Evolutionary conservation across 208 protist genomes (phyloP), one percentile per base, ranked within the genome.

Genomic region (Jaenimonas drosophilae): DNA sequence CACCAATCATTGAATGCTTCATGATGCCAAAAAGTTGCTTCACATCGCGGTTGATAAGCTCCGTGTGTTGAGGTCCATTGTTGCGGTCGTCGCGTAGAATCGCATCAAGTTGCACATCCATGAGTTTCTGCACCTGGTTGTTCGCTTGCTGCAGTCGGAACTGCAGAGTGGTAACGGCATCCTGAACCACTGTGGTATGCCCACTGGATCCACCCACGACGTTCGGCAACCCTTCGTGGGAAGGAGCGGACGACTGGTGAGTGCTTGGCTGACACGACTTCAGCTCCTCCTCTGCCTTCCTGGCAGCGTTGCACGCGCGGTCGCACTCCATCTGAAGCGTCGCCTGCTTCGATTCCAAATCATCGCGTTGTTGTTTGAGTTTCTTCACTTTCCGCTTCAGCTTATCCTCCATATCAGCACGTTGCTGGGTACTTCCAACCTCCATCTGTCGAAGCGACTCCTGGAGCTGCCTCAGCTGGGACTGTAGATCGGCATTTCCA

Each of bases 1-100:
- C 64, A 4, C 34, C n/a, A n/a, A 63, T 1, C 32, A 87, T 59
- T 36, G 69, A 59, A n/a, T 57, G 50, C 54, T 76, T 56, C 72
- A 85, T 57, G 24, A 47, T 24, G 34, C 44, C 33, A 12, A 87
- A 68, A 4, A 83, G 51, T 29, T 54, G 34, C 33, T 64, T 54
- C 58, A 87, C 61, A 25, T 84, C 68, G 2, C 44, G 34, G 38
- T 83, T 74, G 23, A 76, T 30, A 3, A 31, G 16, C 16, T 30
- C 26, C 11, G 1, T 37, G n/a, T n/a, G n/a, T n/a, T n/a, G n/a
- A 5, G 44, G 26, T n/a, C 24, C 12, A 11, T 37, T 56, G 23
- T 14, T 40, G 30, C 36, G 29, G 12, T 41, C 40, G 34, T 28
- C 27, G 19, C 32, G 28, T 4, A 59, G 29, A 1, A 53, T n/a